phyloP scores from a whole-genome alignment of 768 basidiomycete genomes.

The Boletus reticulatus region DNA sequence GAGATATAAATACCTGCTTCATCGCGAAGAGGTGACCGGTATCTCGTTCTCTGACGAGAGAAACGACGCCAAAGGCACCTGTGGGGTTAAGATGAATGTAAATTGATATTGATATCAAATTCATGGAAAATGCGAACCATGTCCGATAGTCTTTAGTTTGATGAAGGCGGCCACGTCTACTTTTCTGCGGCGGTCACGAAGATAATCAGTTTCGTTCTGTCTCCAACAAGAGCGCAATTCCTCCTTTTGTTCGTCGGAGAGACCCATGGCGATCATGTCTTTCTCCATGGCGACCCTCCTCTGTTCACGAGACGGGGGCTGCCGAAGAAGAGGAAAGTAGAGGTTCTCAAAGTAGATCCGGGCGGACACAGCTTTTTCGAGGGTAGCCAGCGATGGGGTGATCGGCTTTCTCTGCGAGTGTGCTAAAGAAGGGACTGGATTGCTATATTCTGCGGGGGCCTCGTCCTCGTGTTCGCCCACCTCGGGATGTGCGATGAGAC shows the following conservation, averaged over 20 bases:
- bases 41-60: conserved; percentile 80
- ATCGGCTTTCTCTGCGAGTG: conserved; percentile 56
- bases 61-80: conserved; percentile 97
- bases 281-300: conserved; percentile 83
- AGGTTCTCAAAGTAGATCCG: conserved; percentile 93
- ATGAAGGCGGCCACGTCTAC: conserved; percentile 84
- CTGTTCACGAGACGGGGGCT: conserved; percentile 82
- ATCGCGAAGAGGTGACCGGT: conserved; percentile 87
- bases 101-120: conserved; percentile 21
- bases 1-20: conserved; percentile 74
- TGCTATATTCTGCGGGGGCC: conserved; percentile 16
- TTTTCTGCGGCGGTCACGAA: conserved; percentile 79
- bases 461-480: conserved; percentile 57
- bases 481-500: conserved; percentile 66
- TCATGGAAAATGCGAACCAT: conserved; percentile 53
- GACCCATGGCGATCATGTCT: conserved; percentile 74
- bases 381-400: conserved; percentile 82
- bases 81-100: conserved; percentile 29
- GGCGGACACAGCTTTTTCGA: conserved; percentile 91
- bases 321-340: conserved; percentile 83
- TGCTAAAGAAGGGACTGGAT: conserved; percentile 29
- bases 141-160: conserved; percentile 91
- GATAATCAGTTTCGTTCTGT: conserved; percentile 86
- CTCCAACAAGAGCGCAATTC: conserved; percentile 72
- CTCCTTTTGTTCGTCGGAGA: conserved; percentile 70